phyloP scores from a whole-genome alignment of 306 rosid genomes.

The Prunus dulcis region DNA sequence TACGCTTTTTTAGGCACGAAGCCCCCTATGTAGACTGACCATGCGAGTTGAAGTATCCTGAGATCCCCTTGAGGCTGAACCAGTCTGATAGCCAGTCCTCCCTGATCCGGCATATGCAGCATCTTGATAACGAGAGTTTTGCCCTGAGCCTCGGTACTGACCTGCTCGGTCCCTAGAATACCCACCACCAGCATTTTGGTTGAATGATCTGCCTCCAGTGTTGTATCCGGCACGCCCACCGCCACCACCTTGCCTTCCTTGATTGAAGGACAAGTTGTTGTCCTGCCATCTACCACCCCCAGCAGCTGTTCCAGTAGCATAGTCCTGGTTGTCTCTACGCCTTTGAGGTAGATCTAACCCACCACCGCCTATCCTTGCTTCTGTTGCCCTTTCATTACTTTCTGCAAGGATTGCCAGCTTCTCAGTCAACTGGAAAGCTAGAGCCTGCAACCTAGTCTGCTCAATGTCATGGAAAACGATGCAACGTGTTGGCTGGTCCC shows the following conservation, averaged over 20 bases:
- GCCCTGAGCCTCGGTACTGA: conserved; percentile 45
- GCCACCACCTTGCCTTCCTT: conserved; percentile 65
- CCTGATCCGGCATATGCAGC: conserved; percentile 35
- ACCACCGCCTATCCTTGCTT: conserved; percentile 81
- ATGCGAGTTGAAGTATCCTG: conserved; percentile 71
- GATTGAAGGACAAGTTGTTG: conserved; percentile 41
- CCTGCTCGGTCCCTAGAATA: conserved; percentile 15
- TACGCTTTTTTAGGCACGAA: conserved; percentile 37
- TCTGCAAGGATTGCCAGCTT: conserved; percentile 78
- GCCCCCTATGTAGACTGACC: conserved; percentile 77
- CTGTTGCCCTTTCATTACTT: conserved; percentile 88
- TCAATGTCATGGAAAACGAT: conserved; percentile 44
- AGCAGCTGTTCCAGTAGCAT: conserved; percentile 41
- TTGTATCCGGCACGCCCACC: conserved; percentile 57
- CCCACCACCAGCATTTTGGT: conserved; percentile 41
- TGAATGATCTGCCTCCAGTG: conserved; percentile 30
- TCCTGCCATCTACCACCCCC: conserved; percentile 82
- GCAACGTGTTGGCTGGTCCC: conserved; percentile 47
- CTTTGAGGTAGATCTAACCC: conserved; percentile 78
- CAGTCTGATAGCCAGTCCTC: conserved; percentile 39
- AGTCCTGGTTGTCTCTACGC: conserved; percentile 88
- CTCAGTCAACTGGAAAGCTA: conserved; percentile 86
- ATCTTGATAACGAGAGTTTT: conserved; percentile 53
- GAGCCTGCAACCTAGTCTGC: conserved; percentile 63
- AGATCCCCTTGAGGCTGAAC: conserved; percentile 56